phyloP scores from a whole-genome alignment of 2,329 filamentous ascomycete species.

The Ophiosphaerella herpotricha region DNA sequence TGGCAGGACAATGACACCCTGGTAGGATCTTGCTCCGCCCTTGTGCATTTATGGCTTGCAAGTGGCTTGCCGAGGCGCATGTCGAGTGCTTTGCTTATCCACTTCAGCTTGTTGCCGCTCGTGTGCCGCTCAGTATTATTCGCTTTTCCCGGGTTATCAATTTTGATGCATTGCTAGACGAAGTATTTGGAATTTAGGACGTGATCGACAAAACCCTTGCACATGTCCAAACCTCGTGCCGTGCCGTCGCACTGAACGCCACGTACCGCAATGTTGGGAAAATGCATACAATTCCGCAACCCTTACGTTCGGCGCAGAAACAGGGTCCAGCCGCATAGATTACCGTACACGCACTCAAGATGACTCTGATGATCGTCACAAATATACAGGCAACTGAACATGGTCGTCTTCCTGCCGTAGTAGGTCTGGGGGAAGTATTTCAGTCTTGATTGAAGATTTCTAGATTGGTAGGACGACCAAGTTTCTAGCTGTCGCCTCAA shows the following conservation, averaged over 20 bases:
- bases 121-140: slow-evolving; percentile 10
- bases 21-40: slow-evolving; percentile 25
- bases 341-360: background rate
- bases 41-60: slow-evolving; percentile 29
- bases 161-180: slow-evolving; percentile 2
- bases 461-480: too few relatives aligned
- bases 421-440: too few relatives aligned
- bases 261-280: slow-evolving; percentile 10
- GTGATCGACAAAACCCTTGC: slow-evolving; percentile 5
- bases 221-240: slow-evolving; percentile 3
- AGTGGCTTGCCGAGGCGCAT: slow-evolving; percentile 30
- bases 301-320: slow-evolving; percentile 3
- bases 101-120: slow-evolving; percentile 12
- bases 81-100: slow-evolving; percentile 20
- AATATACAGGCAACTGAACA: too few relatives aligned
- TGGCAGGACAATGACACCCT: slow-evolving; percentile 20
- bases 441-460: too few relatives aligned
- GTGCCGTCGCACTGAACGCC: slow-evolving; percentile 26
- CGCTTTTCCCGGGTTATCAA: slow-evolving; percentile 1
- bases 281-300: slow-evolving; percentile 4
- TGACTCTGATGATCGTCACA: too few relatives aligned
- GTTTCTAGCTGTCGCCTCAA: too few relatives aligned
- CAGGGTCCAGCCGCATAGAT: slow-evolving; percentile 4
- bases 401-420: too few relatives aligned
- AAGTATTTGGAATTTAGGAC: slow-evolving; percentile 15